Conservation (phyloP, 2,329 filamentous ascomycete species). For the Apiospora kogelbergensis region DNA sequence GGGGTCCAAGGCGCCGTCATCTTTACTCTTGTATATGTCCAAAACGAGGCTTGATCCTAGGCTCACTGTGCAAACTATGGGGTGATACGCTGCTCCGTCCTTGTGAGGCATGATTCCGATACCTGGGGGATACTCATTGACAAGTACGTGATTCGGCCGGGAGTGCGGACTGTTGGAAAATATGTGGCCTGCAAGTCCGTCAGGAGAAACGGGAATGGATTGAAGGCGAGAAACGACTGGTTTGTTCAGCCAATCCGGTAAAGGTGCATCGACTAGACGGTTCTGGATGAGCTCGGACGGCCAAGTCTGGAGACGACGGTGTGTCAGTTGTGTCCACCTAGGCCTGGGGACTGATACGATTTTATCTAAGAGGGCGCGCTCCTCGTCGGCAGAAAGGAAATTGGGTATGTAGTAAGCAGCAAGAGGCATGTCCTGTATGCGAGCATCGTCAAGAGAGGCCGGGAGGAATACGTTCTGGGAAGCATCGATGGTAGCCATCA, state of each 20-base stretch:
- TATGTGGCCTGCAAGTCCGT: conserved; percentile 37
- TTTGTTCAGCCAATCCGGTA: conserved; percentile 73
- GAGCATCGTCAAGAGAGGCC: conserved; percentile 48
- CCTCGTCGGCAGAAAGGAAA: conserved; percentile 78
- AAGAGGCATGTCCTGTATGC: conserved; percentile 57
- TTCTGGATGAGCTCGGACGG: conserved; percentile 80
- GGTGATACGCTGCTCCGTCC: conserved; percentile 84
- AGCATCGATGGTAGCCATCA: background rate
- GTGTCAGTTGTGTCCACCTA: conserved; percentile 84
- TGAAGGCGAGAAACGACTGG: conserved; percentile 66
- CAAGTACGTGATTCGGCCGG: conserved; percentile 83
- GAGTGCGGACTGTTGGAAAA: conserved; percentile 69
- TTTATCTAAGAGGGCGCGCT: conserved; percentile 67
- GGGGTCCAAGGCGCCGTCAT: conserved; percentile 56
- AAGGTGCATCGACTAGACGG: conserved; percentile 69
- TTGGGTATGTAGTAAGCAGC: conserved; percentile 81
- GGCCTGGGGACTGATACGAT: conserved; percentile 67
- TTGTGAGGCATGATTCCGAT: conserved; percentile 98
- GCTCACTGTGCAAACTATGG: conserved; percentile 88
- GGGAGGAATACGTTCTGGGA: conserved; percentile 35
- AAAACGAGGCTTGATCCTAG: conserved; percentile 76
- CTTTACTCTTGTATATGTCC: conserved; percentile 68
- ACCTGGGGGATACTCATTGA: conserved; percentile 87
- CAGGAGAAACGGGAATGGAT: conserved; percentile 43
- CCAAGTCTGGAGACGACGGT: conserved; percentile 87